phyloP scores from a whole-genome alignment of 2,329 filamentous ascomycete genomes.

The Talaromyces sp. region DNA sequence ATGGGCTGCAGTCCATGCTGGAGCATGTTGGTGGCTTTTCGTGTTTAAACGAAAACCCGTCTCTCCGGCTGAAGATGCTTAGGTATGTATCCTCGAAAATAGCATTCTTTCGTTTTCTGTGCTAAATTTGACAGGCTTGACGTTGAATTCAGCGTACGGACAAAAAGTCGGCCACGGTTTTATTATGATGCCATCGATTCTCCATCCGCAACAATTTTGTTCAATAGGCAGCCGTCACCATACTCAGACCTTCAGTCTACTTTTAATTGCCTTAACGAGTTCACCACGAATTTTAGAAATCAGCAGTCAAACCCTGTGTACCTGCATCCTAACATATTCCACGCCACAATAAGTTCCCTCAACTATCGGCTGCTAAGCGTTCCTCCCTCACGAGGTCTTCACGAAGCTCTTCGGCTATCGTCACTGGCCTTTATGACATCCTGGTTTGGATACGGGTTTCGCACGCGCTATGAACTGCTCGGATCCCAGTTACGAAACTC shows the following conservation, averaged over 20 bases:
- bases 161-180: neutral
- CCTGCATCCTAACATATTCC: neutral
- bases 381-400: neutral
- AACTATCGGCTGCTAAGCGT: neutral
- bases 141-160: neutral
- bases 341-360: neutral
- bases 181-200: neutral
- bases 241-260: neutral
- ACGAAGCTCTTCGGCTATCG: neutral
- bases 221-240: neutral
- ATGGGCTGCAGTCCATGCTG: neutral
- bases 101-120: too few species aligned
- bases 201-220: neutral
- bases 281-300: neutral
- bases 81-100: neutral
- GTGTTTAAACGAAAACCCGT: neutral
- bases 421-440: neutral
- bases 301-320: neutral
- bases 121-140: neutral
- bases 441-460: neutral
- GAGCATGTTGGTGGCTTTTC: neutral
- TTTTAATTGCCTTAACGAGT: neutral
- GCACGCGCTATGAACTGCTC: neutral
- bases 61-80: neutral
- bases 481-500: neutral